Base-by-base conservation (phyloP, 257 asterid species). In the Craterostigma plantagineum region DNA sequence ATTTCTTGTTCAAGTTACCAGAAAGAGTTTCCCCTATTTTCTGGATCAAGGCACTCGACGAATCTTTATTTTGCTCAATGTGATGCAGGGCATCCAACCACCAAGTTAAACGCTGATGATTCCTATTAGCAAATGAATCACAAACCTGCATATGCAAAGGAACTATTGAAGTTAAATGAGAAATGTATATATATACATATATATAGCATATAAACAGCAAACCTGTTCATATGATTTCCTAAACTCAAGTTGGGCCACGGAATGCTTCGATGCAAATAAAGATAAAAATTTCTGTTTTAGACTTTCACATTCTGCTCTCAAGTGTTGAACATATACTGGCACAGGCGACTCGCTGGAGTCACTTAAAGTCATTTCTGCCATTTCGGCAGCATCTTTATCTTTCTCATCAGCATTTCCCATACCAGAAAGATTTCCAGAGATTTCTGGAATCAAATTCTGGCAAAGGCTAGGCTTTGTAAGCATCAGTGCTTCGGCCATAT, bases 21-120 rank as follows among this genome's bases (percentile, higher is more conserved):
- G 92, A 71, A 37, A 82, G 72, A 48, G 91, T 66, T 54, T 79
- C 98, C 63, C 72, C 77, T 49, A 82, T 79, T 59, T 87, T 87
- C 49, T 72, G 63, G 43, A 75, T 73, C 53, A 87, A 64, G 34
- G 61, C 67, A 45, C 33, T 50, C n/a, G 86, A 74, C 39, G 51
- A 69, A 55, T 79, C 95, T 51, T 61, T 62, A 55, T 76, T 64
- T 76, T 79, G 86, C 63, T 79, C 93, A 30, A 74, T 63, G 56
- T 71, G 75, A 62, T 82, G 67, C 55, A 87, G 70, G 57, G 92
- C 85, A 55, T 87, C 92, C 58, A 87, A 49, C 93, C 98, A 87
- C 98, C 98, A 87, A 55, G 79, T 53, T 13, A 58, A 43, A 42
- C 64, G 51, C 70, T 62, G 79, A 54, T 55, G 57, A 61, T 70